Conservation (phyloP, 331 rosid genomes). For the Saraca asoca region DNA sequence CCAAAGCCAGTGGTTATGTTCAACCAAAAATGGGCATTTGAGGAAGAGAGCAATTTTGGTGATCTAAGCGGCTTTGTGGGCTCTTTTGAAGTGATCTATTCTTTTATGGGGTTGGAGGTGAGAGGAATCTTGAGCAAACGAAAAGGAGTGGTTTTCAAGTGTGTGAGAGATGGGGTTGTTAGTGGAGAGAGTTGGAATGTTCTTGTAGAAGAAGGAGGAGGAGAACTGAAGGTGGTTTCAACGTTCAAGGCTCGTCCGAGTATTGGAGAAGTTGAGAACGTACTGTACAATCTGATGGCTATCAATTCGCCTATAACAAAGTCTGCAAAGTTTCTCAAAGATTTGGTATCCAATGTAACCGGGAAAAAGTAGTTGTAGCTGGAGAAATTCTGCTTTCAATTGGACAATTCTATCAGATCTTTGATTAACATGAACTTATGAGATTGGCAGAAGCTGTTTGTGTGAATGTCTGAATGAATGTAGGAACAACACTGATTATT, state of each 20-base stretch:
- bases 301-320: constrained; percentile 84
- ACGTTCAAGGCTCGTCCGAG: constrained; percentile 67
- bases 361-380: constrained; percentile 59
- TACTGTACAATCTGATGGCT: constrained; percentile 85
- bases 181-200: constrained; percentile 85
- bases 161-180: constrained; percentile 80
- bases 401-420: neutral
- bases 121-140: constrained; percentile 74
- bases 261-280: constrained; percentile 76
- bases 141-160: constrained; percentile 76
- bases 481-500: constrained; percentile 24
- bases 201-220: constrained; percentile 81
- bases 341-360: constrained; percentile 76
- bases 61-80: constrained; percentile 63
- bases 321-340: constrained; percentile 78
- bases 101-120: constrained; percentile 87
- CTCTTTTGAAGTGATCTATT: constrained; percentile 83
- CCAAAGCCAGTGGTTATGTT: constrained; percentile 86
- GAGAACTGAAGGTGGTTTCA: constrained; percentile 59
- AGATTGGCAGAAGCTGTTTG: constrained; percentile 23
- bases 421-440: constrained; percentile 26
- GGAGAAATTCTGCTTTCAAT: constrained; percentile 30
- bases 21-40: constrained; percentile 80
- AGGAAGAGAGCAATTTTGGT: constrained; percentile 70
- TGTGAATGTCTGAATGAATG: constrained; percentile 34